These are phyloP conservation scores for Aegilops tauschii DNA, from an alignment of 176 grass and related monocot species.

Conservation along the genomic window DNA sequence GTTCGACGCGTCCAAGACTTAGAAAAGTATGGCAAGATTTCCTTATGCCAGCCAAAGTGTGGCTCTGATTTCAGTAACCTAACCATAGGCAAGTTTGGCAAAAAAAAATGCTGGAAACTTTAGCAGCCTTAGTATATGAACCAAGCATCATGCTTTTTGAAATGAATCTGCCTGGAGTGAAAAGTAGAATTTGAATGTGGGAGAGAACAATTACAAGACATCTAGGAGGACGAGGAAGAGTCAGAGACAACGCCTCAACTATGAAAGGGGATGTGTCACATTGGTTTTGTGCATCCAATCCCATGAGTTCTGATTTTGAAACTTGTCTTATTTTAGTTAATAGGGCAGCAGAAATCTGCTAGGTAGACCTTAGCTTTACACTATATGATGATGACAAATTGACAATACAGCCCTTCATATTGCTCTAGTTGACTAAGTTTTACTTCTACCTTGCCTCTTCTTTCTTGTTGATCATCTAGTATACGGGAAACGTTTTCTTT, in stretches of 20 bases:
- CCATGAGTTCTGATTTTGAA: background rate
- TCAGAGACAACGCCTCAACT: background rate
- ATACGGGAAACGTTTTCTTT: background rate
- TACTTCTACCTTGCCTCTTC: background rate
- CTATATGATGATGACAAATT: background rate
- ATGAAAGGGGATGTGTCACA: background rate
- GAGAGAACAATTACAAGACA: background rate
- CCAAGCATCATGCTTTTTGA: background rate
- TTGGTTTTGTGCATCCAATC: background rate
- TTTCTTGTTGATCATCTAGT: background rate
- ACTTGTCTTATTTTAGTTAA: background rate
- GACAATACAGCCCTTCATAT: background rate
- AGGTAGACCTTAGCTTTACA: constrained; percentile 2
- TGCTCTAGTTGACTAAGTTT: background rate
- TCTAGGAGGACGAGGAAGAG: background rate
- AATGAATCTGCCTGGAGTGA: background rate
- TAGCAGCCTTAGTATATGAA: background rate
- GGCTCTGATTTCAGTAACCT: background rate
- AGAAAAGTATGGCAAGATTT: background rate
- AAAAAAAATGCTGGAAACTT: background rate
- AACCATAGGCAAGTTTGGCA: background rate
- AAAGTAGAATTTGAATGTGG: background rate
- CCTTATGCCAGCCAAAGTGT: background rate
- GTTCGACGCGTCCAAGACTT: background rate
- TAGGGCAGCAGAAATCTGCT: background rate